Percentiles rank a stretch among this genome's conserved stretches.
Evolutionary conservation across 768 basidiomycete genomes (phyloP).

Genomic region (Nidularia pulvinata): DNA sequence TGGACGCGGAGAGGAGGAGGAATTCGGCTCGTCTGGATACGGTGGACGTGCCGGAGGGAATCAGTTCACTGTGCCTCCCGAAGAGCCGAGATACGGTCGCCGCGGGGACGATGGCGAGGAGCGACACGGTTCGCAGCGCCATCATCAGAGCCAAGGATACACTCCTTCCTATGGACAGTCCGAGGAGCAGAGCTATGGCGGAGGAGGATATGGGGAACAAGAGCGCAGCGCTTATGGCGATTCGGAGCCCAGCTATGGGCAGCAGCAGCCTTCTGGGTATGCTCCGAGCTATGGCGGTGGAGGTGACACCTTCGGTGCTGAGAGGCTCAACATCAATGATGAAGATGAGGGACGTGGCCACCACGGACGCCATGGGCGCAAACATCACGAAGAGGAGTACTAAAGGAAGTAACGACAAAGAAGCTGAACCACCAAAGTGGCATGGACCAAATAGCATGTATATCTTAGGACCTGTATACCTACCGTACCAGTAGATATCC

Average conservation of each 20-base stretch:
- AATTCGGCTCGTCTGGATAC: slow-evolving; percentile 8
- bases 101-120: slow-evolving; percentile 5
- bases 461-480: too few relatives aligned
- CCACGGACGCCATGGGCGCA: slow-evolving; percentile 7
- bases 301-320: slow-evolving; percentile 52
- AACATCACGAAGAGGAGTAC: slow-evolving; percentile 13
- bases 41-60: slow-evolving; percentile 1
- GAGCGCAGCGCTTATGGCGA: background rate
- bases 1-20: slow-evolving; percentile 5
- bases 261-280: background rate
- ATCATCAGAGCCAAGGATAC: background rate
- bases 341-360: slow-evolving; percentile 22
- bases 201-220: background rate
- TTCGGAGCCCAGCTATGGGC: slow-evolving; percentile 3
- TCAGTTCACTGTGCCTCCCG: slow-evolving; percentile 1
- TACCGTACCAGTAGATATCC: too few relatives aligned
- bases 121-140: slow-evolving; percentile 1
- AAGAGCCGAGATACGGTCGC: background rate
- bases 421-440: too few relatives aligned
- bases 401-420: background rate
- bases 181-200: slow-evolving; percentile 3
- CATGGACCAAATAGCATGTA: background rate
- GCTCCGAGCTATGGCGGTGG: slow-evolving; percentile 12
- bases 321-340: slow-evolving; percentile 41
- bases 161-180: background rate